Base-by-base conservation (phyloP, 2,329 filamentous ascomycete species). In the Fusarium sp. region DNA sequence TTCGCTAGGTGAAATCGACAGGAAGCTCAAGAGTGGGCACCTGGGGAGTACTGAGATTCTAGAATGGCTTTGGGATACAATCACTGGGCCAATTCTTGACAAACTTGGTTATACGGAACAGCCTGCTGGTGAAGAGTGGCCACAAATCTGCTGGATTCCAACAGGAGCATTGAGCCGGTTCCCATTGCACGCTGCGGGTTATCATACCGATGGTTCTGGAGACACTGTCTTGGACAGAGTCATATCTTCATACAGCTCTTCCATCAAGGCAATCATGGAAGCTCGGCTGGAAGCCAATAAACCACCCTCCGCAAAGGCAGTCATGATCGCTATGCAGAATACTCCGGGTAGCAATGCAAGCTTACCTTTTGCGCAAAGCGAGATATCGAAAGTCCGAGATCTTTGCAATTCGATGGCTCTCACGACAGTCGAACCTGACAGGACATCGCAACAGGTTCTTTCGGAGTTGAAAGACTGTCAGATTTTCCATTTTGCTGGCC, bases 51-150 rank as follows among this genome's bases (percentile, higher is more conserved):
- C 16, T 0, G 18, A 20, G 0, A 22, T n/a, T 0, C 0, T 59
- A 3, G 12, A 59, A 0, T 59, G 56, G 56, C 49, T 59, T 2
- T 59, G 56, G 56, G 29, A 56, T 7, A n/a, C 34, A 1, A 44
- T 45, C 3, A 2, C n/a, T 0, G 29, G 0, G 1, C 56, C 56
- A 2, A 38, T 45, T 12, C 24, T 56, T 0, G 29, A 38, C 0
- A 11, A 29, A 0, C 29, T 59, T 1, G 49, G 40, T 2, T 45
- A 10, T 0, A 10, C n/a, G 2, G n/a, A 44, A 5, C 3, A 29
- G 1, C 29, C 49, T 2, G 12, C 3, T 12, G 25, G 43, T 4
- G 1, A 12, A 0, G 15, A 45, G 0, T 59, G 56, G 56, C 29
- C 56, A 0, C 49, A 59, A 2, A 16, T 59, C 15, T 56, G 56